Evolutionary conservation across 2,329 filamentous ascomycete species (phyloP).

Genomic region (Xylariaceae sp.): DNA sequence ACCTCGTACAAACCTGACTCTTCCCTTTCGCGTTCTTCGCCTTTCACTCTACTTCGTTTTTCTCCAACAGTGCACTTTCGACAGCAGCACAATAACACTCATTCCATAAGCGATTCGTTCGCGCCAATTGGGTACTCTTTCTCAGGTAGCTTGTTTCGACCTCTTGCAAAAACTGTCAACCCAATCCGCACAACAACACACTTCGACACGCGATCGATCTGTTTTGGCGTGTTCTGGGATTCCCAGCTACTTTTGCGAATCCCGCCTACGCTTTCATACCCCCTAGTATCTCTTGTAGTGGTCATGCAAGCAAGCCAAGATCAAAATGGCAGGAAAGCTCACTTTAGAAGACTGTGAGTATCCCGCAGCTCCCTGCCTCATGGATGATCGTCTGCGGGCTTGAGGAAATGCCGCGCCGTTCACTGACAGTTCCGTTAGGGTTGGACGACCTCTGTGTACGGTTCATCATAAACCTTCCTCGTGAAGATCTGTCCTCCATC

Average conservation of each 20-base stretch:
- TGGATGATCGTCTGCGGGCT: neutral
- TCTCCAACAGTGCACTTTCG: neutral
- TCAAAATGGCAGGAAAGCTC: conserved; percentile 75
- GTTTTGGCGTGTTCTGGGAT: conserved; percentile 1
- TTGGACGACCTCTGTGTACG: conserved; percentile 96
- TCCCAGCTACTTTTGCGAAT: neutral
- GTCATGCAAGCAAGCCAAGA: conserved; percentile 28
- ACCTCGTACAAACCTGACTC: no score
- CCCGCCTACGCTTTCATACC: neutral
- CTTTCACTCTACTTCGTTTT: neutral
- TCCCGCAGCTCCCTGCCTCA: neutral
- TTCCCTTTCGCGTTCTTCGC: no score
- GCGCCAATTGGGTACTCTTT: neutral
- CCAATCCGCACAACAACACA: conserved; percentile 3
- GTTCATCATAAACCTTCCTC: conserved; percentile 95
- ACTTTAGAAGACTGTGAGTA: conserved; percentile 79
- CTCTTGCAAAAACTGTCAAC: conserved; percentile 7
- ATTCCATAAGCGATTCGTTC: neutral
- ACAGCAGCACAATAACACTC: no score
- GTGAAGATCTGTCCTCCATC: conserved; percentile 83
- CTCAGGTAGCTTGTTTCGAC: no score
- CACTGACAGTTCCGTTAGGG: conserved; percentile 49
- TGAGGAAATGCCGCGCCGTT: conserved; percentile 1
- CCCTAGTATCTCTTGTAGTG: conserved; percentile 7
- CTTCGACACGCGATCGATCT: conserved; percentile 7